These are phyloP conservation scores for Picea glauca DNA, from an alignment of 75 land plant species.

Conservation along the genomic window DNA sequence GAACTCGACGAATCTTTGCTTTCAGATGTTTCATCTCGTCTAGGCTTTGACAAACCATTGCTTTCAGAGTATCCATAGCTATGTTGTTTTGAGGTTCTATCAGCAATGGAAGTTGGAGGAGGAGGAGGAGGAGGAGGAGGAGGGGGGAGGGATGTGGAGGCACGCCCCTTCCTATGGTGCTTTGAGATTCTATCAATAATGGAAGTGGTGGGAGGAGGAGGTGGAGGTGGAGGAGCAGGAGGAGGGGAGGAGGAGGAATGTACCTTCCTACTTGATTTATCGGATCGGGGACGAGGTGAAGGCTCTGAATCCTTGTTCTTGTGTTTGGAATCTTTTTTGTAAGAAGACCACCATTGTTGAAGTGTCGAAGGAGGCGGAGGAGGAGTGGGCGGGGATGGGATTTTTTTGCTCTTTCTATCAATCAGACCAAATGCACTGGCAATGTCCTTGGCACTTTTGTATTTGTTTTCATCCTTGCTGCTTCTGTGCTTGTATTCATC, in stretches of 20 bases:
- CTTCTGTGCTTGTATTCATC: neutral
- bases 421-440: conserved; percentile 2
- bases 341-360: neutral
- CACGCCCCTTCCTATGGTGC: neutral
- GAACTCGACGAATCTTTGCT: neutral
- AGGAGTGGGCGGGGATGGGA: neutral
- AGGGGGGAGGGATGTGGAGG: neutral
- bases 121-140: neutral
- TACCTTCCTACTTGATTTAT: conserved; percentile 4
- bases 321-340: neutral
- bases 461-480: no score
- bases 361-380: neutral
- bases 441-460: neutral
- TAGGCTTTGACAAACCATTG: neutral
- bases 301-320: conserved; percentile 9
- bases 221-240: neutral
- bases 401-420: neutral
- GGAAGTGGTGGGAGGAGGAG: neutral
- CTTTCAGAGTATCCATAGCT: neutral
- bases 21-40: neutral
- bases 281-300: neutral
- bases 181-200: neutral
- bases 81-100: neutral
- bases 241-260: conserved; percentile 1
- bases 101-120: neutral